Base-by-base conservation (phyloP, 352 stramenopile species). In the Phytopythium ostracodes region DNA sequence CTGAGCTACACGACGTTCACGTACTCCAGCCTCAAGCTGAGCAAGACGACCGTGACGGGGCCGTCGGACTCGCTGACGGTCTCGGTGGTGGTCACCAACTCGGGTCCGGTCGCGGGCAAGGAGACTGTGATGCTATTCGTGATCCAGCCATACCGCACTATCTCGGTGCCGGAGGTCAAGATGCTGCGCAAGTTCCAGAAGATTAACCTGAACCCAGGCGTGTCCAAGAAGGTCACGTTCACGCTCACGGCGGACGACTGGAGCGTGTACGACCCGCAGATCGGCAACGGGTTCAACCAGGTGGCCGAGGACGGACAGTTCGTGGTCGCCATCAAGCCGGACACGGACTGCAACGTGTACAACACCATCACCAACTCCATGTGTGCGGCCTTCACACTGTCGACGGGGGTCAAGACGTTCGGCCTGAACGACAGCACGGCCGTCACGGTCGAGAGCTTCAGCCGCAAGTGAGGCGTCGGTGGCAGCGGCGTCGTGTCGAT, bases 41-140 rank as follows among this genome's bases (percentile, higher is more conserved):
- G 66, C 64, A 75, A 77, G 52, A 71, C 62, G 4, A 72, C 62
- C 12, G 62, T 78, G 25, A 62, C 44, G 15, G 58, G 69, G n/a
- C 35, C 71, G 2, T 42, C 40, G 38, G 73, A 73, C 31, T 67
- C 64, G 1, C 51, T 90, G 5, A 70, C 58, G 8, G 79, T 79
- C 31, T 83, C 63, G 0, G 70, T 94, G 53, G 81, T 72, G 17
- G 88, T 96, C 27, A 84, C 68, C 17, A 96, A 96, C 68, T 85
- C 72, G 0, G 88, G 87, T 8, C 59, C 60, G 2, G 38, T 67
- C 2, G 63, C 67, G 4, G 85, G 85, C 12, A 89, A 94, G 47
- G 84, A 96, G 57, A 86, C 75, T 0, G 75, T 93, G 14, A 78
- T 96, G 62, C 59, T 96, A 42, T 91, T 96, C 47, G 67, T 96